Percentiles rank a stretch among this genome's conserved stretches.
Evolutionary conservation across 1,139 yeast species (phyloP).

Genomic region (Pichia sp.): DNA sequence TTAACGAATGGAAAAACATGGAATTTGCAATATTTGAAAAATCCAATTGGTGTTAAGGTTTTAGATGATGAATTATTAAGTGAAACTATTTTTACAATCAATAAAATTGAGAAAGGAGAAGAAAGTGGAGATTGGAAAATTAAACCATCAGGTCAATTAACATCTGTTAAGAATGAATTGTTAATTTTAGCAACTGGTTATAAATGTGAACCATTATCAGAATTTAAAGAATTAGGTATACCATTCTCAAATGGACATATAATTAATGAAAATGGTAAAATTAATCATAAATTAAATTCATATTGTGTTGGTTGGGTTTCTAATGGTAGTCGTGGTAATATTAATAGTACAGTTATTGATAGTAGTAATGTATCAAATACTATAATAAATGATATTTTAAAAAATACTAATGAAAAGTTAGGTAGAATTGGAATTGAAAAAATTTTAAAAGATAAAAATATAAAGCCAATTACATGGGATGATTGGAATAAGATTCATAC

Average conservation of each 20-base stretch:
- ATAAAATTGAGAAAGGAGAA: slow-evolving; percentile 34
- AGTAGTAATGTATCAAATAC: slow-evolving; percentile 23
- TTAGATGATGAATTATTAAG: slow-evolving; percentile 34
- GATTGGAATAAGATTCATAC: slow-evolving; percentile 64
- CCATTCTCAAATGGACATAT: slow-evolving; percentile 52
- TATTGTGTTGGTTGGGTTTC: slow-evolving; percentile 93
- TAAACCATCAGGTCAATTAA: slow-evolving; percentile 36
- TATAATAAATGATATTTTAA: slow-evolving; percentile 13
- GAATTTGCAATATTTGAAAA: slow-evolving; percentile 62
- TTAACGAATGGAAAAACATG: slow-evolving; percentile 37
- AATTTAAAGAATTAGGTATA: slow-evolving; percentile 47
- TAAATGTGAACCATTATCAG: slow-evolving; percentile 57
- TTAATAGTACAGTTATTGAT: slow-evolving; percentile 86
- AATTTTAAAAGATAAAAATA: slow-evolving; percentile 24
- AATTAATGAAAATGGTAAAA: slow-evolving; percentile 57
- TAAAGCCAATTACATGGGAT: slow-evolving; percentile 50
- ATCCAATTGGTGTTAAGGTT: slow-evolving; percentile 53
- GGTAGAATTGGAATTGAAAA: slow-evolving; percentile 28
- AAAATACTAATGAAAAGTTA: slow-evolving; percentile 15
- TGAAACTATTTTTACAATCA: slow-evolving; percentile 45
- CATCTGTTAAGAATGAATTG: slow-evolving; percentile 49
- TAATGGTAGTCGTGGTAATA: slow-evolving; percentile 85
- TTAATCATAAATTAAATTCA: slow-evolving; percentile 43
- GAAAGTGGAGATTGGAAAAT: slow-evolving; percentile 28
- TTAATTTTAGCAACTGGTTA: slow-evolving; percentile 84